phyloP scores from a whole-genome alignment of 169 alveolate species.

The Babesia ovata region DNA sequence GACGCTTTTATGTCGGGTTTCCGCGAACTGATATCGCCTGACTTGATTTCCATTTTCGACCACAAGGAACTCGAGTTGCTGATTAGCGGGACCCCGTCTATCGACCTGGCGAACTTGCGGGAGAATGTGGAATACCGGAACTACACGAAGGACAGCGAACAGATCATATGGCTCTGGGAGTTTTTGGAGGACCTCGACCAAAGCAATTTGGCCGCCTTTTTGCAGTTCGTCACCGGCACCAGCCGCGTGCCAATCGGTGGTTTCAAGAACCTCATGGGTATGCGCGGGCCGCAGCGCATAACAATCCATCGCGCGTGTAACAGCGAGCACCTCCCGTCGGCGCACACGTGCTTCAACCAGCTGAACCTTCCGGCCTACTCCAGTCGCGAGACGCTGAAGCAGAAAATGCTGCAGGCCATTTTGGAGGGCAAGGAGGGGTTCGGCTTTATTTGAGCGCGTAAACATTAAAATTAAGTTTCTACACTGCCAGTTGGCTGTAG shows the following conservation, averaged over 20 bases:
- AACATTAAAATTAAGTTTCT: conserved; percentile 19
- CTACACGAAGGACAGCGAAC: conserved; percentile 87
- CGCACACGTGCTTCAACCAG: conserved; percentile 98
- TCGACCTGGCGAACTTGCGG: conserved; percentile 94
- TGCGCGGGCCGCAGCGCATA: conserved; percentile 98
- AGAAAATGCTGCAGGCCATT: conserved; percentile 90
- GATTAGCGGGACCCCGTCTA: conserved; percentile 98
- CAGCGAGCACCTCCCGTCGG: conserved; percentile 94
- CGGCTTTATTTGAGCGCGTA: conserved; percentile 87
- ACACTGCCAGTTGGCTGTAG: neutral
- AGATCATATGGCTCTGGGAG: conserved; percentile 94
- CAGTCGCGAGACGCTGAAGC: conserved; percentile 88
- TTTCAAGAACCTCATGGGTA: conserved; percentile 95
- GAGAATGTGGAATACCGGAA: conserved; percentile 93
- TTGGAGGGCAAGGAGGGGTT: conserved; percentile 96
- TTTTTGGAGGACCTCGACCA: conserved; percentile 89
- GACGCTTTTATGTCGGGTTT: conserved; percentile 97
- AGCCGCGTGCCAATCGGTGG: conserved; percentile 98
- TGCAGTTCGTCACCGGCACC: conserved; percentile 82
- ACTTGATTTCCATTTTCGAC: conserved; percentile 93
- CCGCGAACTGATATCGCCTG: conserved; percentile 95
- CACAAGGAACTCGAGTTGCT: conserved; percentile 93
- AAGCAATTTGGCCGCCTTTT: conserved; percentile 91
- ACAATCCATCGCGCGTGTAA: conserved; percentile 91
- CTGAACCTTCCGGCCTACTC: conserved; percentile 97